Conservation (phyloP, 768 basidiomycete genomes). For the Panaeolus papilionaceus region DNA sequence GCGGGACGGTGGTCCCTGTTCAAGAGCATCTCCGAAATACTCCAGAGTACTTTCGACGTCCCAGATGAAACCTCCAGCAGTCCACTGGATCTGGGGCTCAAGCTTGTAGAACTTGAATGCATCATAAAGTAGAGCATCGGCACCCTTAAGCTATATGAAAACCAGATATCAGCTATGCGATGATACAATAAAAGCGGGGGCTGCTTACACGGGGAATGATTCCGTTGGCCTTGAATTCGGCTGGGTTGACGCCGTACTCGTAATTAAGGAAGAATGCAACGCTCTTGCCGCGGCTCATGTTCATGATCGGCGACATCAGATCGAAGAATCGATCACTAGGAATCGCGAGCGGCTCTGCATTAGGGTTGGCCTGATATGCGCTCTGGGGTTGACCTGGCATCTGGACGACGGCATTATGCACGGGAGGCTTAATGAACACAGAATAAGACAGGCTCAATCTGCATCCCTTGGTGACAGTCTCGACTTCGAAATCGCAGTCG, state of each 20-base stretch:
- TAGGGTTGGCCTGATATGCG: constrained; percentile 19
- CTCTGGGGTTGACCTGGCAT: constrained; percentile 7
- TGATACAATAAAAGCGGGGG: constrained; percentile 6
- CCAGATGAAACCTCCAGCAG: constrained; percentile 86
- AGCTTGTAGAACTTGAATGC: constrained; percentile 81
- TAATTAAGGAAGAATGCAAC: constrained; percentile 76
- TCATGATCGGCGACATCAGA: constrained; percentile 71
- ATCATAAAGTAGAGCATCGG: constrained; percentile 77
- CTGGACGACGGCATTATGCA: constrained; percentile 29
- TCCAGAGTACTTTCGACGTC: constrained; percentile 75
- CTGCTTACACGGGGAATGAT: constrained; percentile 71
- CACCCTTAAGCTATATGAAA: constrained; percentile 68
- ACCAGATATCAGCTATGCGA: constrained; percentile 1
- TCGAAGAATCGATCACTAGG: constrained; percentile 82
- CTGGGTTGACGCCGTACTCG: constrained; percentile 74
- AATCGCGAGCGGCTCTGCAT: constrained; percentile 67
- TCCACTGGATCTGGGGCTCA: constrained; percentile 77
- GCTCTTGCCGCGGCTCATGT: constrained; percentile 71
- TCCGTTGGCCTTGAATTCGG: constrained; percentile 70
- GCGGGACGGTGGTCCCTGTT: constrained; percentile 23
- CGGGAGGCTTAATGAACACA: constrained; percentile 69
- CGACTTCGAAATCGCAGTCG: constrained; percentile 79
- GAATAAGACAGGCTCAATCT: constrained; percentile 74
- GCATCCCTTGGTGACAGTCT: constrained; percentile 73
- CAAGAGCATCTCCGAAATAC: constrained; percentile 52